phyloP scores from a whole-genome alignment of 1,284 basidiomycete genomes.

The Apiotrichum gamsii region DNA sequence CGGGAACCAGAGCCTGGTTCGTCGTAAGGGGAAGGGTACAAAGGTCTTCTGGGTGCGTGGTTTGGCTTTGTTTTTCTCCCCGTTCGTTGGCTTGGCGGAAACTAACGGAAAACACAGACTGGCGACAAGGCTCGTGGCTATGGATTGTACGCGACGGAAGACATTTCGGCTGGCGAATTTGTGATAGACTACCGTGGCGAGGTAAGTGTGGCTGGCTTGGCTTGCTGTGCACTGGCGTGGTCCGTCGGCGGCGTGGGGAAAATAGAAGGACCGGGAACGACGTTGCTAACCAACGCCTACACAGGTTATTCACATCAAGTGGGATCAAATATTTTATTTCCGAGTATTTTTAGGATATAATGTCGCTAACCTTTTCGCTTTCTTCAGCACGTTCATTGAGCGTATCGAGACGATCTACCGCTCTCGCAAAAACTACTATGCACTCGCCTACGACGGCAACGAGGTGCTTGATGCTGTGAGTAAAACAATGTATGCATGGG shows the following conservation, averaged over 20 bases:
- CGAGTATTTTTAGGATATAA: neutral
- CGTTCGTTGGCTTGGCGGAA: neutral
- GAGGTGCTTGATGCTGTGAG: constrained; percentile 50
- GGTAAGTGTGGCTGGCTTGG: constrained; percentile 19
- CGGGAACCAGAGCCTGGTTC: constrained; percentile 37
- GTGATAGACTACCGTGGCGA: constrained; percentile 51
- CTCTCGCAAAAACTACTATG: constrained; percentile 46
- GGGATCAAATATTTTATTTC: constrained; percentile 8
- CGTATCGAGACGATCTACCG: constrained; percentile 39
- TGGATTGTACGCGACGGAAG: constrained; percentile 45
- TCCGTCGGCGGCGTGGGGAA: too few species aligned
- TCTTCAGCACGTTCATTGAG: constrained; percentile 36
- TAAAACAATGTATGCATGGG: too few species aligned
- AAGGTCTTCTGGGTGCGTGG: constrained; percentile 40
- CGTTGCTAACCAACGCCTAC: neutral
- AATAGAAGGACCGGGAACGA: too few species aligned
- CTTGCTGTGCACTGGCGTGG: too few species aligned
- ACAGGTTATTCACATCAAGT: constrained; percentile 35
- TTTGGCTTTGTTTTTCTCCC: too few species aligned
- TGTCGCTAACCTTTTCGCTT: neutral
- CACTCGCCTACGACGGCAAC: constrained; percentile 48
- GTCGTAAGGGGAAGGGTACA: constrained; percentile 31
- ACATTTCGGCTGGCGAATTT: constrained; percentile 47
- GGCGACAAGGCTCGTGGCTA: constrained; percentile 49
- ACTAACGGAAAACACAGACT: constrained; percentile 34